Evolutionary conservation across 2,329 filamentous ascomycete species (phyloP).

Genomic region (Talaromyces pinophilus): DNA sequence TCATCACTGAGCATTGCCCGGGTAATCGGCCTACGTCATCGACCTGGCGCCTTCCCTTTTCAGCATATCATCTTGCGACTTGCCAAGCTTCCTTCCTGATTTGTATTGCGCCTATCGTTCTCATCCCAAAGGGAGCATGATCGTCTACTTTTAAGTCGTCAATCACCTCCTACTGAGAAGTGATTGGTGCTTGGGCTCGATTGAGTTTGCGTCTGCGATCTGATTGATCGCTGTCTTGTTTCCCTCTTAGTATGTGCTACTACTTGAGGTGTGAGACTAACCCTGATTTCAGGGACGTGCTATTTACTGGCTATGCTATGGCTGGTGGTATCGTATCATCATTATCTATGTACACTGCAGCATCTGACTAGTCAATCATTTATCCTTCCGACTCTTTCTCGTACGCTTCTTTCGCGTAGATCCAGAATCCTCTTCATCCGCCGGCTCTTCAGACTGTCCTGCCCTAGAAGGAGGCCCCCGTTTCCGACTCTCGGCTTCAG

Average conservation of each 20-base stretch:
- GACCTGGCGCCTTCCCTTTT: neutral
- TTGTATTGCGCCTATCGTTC: neutral
- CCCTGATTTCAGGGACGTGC: neutral
- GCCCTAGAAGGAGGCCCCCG: slow-evolving; percentile 6
- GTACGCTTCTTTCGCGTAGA: slow-evolving; percentile 11
- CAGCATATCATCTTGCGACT: neutral
- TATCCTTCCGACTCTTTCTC: neutral
- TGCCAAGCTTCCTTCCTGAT: slow-evolving; percentile 2
- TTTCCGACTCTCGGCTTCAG: slow-evolving; percentile 48
- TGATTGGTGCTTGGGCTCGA: slow-evolving; percentile 2
- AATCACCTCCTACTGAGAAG: neutral
- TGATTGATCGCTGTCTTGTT: neutral
- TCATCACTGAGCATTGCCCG: neutral
- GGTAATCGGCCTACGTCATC: neutral
- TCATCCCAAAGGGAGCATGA: neutral
- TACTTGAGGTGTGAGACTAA: neutral
- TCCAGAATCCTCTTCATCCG: neutral
- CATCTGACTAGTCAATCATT: neutral
- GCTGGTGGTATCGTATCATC: neutral
- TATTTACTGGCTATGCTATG: neutral
- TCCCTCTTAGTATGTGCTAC: neutral
- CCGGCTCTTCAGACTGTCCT: neutral
- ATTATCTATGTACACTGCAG: neutral
- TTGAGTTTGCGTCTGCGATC: slow-evolving; percentile 13
- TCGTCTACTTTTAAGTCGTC: neutral